Conservation (phyloP, 192 early-diverging fungal genomes). For the Chytriomyces sp. region DNA sequence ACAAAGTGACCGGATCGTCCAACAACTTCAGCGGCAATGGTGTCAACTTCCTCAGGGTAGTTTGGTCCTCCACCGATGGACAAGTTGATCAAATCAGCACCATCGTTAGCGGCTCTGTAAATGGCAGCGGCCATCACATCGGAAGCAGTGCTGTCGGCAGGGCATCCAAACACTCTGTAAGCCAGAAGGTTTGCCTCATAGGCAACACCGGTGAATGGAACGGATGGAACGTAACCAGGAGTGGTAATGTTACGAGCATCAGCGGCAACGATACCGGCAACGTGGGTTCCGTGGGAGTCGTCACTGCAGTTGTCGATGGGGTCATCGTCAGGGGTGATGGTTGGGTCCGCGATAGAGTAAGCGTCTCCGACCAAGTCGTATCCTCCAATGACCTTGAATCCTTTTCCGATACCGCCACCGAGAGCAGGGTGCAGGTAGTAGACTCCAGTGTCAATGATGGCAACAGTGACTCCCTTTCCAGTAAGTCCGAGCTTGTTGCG, state of each 20-base stretch:
- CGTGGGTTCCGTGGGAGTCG: slow-evolving; percentile 56
- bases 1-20: slow-evolving; percentile 45
- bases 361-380: slow-evolving; percentile 52
- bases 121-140: slow-evolving; percentile 81
- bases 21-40: slow-evolving; percentile 62
- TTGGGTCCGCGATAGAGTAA: slow-evolving; percentile 28
- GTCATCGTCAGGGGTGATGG: slow-evolving; percentile 45
- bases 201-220: slow-evolving; percentile 71
- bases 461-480: slow-evolving; percentile 58
- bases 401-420: slow-evolving; percentile 48
- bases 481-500: slow-evolving; percentile 39
- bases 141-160: slow-evolving; percentile 49
- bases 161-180: slow-evolving; percentile 75
- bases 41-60: slow-evolving; percentile 65
- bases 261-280: slow-evolving; percentile 53
- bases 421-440: slow-evolving; percentile 60
- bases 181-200: slow-evolving; percentile 78
- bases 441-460: slow-evolving; percentile 57
- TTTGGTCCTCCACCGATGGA: slow-evolving; percentile 72
- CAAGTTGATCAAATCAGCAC: slow-evolving; percentile 83
- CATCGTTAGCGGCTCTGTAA: slow-evolving; percentile 68
- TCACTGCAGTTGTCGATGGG: slow-evolving; percentile 51
- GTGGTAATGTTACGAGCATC: slow-evolving; percentile 38
- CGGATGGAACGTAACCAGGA: not conserved
- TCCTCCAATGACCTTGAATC: slow-evolving; percentile 45